Base-by-base conservation (phyloP, 225 moss, liverwort and hornwort species). In the Bryum argenteum region DNA sequence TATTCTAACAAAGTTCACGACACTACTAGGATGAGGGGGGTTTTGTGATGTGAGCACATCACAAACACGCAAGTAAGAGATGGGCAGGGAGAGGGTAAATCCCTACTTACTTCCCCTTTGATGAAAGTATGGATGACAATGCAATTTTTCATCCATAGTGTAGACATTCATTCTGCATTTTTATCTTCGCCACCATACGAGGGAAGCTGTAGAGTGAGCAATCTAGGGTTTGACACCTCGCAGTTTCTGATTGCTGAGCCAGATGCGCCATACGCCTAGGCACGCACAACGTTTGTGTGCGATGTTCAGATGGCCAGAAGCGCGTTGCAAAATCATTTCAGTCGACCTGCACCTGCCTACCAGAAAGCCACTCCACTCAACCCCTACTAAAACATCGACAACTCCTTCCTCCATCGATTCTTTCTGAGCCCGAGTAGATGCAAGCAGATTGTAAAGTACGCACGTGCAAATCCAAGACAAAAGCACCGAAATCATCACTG, bases 181-280 rank as follows among this genome's bases (percentile, higher is more conserved):
- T n/a, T n/a, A n/a, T n/a, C n/a, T n/a, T n/a, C n/a, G n/a, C n/a
- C n/a, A n/a, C n/a, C n/a, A n/a, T n/a, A n/a, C n/a, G n/a, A n/a
- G n/a, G n/a, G n/a, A n/a, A n/a, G n/a, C n/a, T n/a, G n/a, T n/a
- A n/a, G n/a, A n/a, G n/a, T n/a, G n/a, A n/a, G n/a, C n/a, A n/a
- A n/a, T n/a, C n/a, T n/a, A n/a, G n/a, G n/a, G n/a, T n/a, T n/a
- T n/a, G n/a, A n/a, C n/a, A n/a, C n/a, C n/a, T n/a, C n/a, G n/a
- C 33, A 33, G 33, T 33, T 33, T 33, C 5, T 33, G 33, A 33
- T 26, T 78, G 78, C 80, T 83, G 86, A 83, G 66, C 80, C 80
- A 62, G 86, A 83, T 17, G 86, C 86, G 42, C 86, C 86, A 0
- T 86, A 83, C 23, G 86, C 83, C 37, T 83, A 86, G 73, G 86